Base-by-base conservation (phyloP, 768 basidiomycete genomes). In the Ramaria rubella region DNA sequence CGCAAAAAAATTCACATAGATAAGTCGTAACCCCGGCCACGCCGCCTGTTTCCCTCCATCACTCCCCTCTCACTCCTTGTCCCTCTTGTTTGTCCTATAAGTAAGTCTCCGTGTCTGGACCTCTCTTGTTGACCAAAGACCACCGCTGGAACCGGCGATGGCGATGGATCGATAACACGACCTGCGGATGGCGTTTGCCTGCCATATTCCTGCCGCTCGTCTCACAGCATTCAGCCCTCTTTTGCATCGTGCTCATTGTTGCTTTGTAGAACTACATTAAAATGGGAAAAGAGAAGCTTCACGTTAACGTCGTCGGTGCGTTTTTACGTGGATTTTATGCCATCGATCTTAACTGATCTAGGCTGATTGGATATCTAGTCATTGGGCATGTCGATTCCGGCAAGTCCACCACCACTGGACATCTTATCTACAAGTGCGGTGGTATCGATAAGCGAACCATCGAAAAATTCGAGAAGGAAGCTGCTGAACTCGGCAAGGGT, bases 371-470 rank as follows among this genome's bases (percentile, higher is more conserved):
- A n/a, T n/a, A n/a, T 64, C 31, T 69, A 90, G 93, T 94, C 76
- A 95, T 95, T 80, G 94, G 94, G 64, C 94, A 94, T 81, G 92
- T 94, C 90, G 94, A 97, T 81, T 97, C 95, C 73, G 95, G 95
- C 66, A 99, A 98, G 81, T 98, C 95, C 58, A 99, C 96, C 78
- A 99, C 96, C 70, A 99, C 96, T 66, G 96, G 96, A 65, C 96
- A 99, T 81, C 83, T 99, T 81, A 98, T 98, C 86, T 98, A 97
- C 91, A 96, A 99, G 87, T 99, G 96, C 75, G 96, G 96, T 86
- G 96, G 96, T 90, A 99, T 99, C 81, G 96, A 99, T 75, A 99
- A 98, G 84, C 93, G 93, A 86, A 94, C 92, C 72, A 94, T 95
- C 65, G 93, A 94, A 78, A 96, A 97, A 82, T 98, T 97, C 82